A percentile compares a stretch with the other conserved stretches of the same genome.
These are phyloP conservation scores for Aurantiochytrium sp. DNA, from an alignment of 108 stramenopile genomes.

Conservation along the genomic window DNA sequence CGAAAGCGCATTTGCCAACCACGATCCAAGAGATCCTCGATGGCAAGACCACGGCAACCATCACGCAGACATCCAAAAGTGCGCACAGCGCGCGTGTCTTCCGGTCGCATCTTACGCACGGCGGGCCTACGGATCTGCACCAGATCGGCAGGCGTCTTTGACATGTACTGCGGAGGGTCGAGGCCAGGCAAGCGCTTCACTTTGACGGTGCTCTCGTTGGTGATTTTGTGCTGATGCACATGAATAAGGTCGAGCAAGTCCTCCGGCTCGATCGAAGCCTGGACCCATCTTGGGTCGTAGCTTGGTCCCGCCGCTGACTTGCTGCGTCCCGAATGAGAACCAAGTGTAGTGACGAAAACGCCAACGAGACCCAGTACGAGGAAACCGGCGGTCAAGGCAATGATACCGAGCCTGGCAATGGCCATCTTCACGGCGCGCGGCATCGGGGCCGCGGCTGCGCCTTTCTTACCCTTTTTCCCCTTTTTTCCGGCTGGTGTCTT, in stretches of 20 bases:
- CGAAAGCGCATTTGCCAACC: conserved; percentile 19
- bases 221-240: conserved; percentile 1
- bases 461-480: neutral
- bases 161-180: conserved; percentile 12
- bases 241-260: neutral
- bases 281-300: neutral
- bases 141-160: neutral
- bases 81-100: neutral
- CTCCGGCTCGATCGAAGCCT: neutral
- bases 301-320: neutral
- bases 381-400: neutral
- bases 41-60: conserved; percentile 15
- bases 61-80: conserved; percentile 9
- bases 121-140: conserved; percentile 1
- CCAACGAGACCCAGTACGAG: neutral
- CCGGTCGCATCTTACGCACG: conserved; percentile 10
- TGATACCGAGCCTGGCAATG: neutral
- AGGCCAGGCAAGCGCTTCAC: neutral
- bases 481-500: neutral
- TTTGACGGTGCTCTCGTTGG: neutral
- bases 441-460: neutral
- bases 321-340: neutral
- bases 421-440: neutral
- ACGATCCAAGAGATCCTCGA: conserved; percentile 4
- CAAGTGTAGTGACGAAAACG: neutral